Conservation (phyloP, 805 yeast genomes). For the Nakazawaea ambrosiae region DNA sequence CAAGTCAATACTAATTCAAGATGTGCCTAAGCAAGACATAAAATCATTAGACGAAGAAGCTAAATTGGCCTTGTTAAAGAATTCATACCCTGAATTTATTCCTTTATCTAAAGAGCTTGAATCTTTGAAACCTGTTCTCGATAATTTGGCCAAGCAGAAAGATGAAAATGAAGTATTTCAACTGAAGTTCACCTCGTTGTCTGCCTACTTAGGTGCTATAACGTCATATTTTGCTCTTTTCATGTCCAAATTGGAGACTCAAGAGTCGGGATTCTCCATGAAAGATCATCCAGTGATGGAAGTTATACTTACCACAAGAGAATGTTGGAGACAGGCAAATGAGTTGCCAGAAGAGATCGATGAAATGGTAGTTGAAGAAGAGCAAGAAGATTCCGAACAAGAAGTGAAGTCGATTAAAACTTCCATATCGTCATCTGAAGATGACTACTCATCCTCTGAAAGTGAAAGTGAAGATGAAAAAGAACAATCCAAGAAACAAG, state of each 20-base stretch:
- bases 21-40: conserved; percentile 37
- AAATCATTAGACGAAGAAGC: conserved; percentile 44
- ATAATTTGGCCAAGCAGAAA: conserved; percentile 24
- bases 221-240: conserved; percentile 75
- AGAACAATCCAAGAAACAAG: conserved; percentile 11
- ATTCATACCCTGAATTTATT: conserved; percentile 74
- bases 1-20: conserved; percentile 20
- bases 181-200: conserved; percentile 62
- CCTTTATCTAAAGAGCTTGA: conserved; percentile 65
- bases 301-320: conserved; percentile 71
- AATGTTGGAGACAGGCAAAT: conserved; percentile 82
- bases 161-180: conserved; percentile 27
- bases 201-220: conserved; percentile 74
- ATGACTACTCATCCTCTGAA: conserved; percentile 21
- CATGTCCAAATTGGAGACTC: conserved; percentile 43
- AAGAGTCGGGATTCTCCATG: conserved; percentile 46
- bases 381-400: conserved; percentile 17
- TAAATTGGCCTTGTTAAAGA: conserved; percentile 44
- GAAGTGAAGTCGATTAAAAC: conserved; percentile 14
- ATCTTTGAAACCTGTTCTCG: conserved; percentile 34
- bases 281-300: conserved; percentile 91
- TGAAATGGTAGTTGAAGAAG: conserved; percentile 18
- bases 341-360: conserved; percentile 33
- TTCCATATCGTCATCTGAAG: conserved; percentile 16
- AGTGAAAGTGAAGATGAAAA: conserved; percentile 15